Evolutionary conservation across 2,329 filamentous ascomycete species (phyloP), one percentile per base, ranked within the genome.

Genomic region (Acephala macrosclerotiorum): DNA sequence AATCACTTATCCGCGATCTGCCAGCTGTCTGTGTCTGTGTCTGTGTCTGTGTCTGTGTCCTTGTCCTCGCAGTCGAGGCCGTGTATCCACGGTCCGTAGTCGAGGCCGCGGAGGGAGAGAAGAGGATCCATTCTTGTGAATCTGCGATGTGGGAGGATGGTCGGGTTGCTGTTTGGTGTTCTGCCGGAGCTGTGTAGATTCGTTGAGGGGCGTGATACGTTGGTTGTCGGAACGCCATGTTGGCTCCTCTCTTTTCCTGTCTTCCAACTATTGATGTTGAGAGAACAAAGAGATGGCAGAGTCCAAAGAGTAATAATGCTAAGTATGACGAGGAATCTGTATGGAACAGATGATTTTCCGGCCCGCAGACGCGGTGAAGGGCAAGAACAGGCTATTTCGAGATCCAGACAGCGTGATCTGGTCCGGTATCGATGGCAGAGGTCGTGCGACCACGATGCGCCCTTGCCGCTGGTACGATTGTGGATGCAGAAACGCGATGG

Each of bases 81-180:
- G 92, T 89, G 66, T 86, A 89, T 53, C 89, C 92, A 60, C 89
- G 85, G 68, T 91, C 89, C 5, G 89, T 89, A 12, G 85, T 85
- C 22, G 91, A 90, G 3, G 84, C 85, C 69, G 89, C 89, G 9
- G 85, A 84, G 1, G 93, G 93, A 8, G 94, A 92, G 82, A 99
- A 99, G 70, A 99, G 88, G 62, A 98, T 91, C 96, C 96, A 99
- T 86, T 97, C 95, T 79, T 96, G 91, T 14, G 92, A 91, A 70
- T 94, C 91, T 67, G 92, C 88, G 66, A 88, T 80, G 29, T 62
- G 65, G 26, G 60, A 77, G 70, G 66, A 71, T 64, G 64, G 73
- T 75, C 65, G 77, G 51, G 60, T 38, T 57, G 64, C 66, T 56
- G 58, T 40, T 51, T 70, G 66, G 35, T 79, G 75, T 40, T 82